phyloP scores from a whole-genome alignment of 2,329 filamentous ascomycete species.

The Neurospora sp. region DNA sequence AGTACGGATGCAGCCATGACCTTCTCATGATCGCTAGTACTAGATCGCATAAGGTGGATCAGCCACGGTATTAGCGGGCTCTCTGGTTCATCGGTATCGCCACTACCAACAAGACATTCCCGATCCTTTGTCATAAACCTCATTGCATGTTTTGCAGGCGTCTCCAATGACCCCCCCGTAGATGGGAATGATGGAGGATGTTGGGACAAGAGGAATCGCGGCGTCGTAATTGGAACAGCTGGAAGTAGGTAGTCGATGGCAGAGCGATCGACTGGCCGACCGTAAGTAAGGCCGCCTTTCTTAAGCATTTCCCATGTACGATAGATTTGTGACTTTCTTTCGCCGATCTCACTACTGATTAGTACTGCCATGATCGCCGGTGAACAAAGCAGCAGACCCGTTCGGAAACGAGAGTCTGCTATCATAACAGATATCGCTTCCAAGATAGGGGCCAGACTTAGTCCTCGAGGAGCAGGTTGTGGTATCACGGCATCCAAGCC shows the following conservation, averaged over 20 bases:
- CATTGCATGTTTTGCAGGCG: conserved; percentile 14
- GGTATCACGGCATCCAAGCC: conserved; percentile 50
- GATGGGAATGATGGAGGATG: conserved; percentile 42
- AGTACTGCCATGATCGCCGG: conserved; percentile 62
- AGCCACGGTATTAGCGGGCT: conserved; percentile 67
- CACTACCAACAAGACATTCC: conserved; percentile 2
- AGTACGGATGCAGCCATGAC: conserved; percentile 62
- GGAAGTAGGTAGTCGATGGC: conserved; percentile 60
- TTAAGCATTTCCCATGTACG: conserved; percentile 43
- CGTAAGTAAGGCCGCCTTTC: conserved; percentile 38
- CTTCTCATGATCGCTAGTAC: conserved; percentile 44
- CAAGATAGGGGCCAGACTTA: conserved; percentile 59
- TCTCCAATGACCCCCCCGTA: conserved; percentile 35
- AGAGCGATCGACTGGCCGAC: conserved; percentile 35
- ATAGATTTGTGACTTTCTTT: conserved; percentile 27
- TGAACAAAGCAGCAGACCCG: conserved; percentile 60
- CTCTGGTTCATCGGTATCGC: conserved; percentile 50
- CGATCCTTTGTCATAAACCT: conserved; percentile 5
- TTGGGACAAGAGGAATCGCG: conserved; percentile 21
- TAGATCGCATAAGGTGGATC: conserved; percentile 50
- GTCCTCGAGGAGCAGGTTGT: conserved; percentile 45
- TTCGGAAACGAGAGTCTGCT: conserved; percentile 67
- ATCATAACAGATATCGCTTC: conserved; percentile 71
- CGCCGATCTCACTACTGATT: conserved; percentile 46
- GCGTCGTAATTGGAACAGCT: conserved; percentile 34